Percentiles rank a stretch among this genome's conserved stretches.
Conservation (phyloP, 2,329 filamentous ascomycete genomes). For the Colletotrichum siamense region DNA sequence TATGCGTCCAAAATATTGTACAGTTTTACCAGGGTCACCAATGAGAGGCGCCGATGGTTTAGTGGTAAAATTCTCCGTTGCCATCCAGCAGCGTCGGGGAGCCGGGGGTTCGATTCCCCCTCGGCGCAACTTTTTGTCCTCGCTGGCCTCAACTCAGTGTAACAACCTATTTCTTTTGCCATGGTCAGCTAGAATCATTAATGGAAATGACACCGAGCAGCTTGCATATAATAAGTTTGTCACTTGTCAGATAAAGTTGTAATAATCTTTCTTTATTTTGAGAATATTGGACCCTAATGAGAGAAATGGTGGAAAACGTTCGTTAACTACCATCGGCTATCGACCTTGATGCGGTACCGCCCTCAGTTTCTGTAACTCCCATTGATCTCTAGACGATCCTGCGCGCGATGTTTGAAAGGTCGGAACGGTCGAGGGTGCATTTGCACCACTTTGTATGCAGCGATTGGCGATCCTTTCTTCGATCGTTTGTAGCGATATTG, state of each 20-base stretch:
- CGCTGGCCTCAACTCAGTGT: too few species aligned
- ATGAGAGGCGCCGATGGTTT: not conserved
- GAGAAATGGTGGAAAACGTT: not conserved
- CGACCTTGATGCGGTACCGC: not conserved
- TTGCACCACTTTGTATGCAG: not conserved
- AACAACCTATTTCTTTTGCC: not conserved
- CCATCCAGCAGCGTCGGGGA: conserved; percentile 1
- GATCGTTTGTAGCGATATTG: not conserved
- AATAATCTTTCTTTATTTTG: not conserved
- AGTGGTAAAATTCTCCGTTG: conserved; percentile 9
- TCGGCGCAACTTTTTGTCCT: not conserved
- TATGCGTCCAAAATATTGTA: not conserved
- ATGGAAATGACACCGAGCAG: not conserved
- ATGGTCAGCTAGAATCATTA: not conserved
- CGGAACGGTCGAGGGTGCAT: not conserved
- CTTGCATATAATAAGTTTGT: not conserved
- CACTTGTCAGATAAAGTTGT: not conserved
- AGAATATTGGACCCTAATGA: not conserved
- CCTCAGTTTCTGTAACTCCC: not conserved
- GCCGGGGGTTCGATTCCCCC: conserved; percentile 4
- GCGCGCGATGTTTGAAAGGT: not conserved
- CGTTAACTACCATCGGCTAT: not conserved
- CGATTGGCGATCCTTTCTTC: not conserved
- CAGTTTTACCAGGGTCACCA: rapidly evolving
- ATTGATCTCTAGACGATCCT: not conserved